These are phyloP conservation scores for Trematosphaeria pertusa DNA, from an alignment of 2,329 filamentous ascomycete species.

Conservation along the genomic window DNA sequence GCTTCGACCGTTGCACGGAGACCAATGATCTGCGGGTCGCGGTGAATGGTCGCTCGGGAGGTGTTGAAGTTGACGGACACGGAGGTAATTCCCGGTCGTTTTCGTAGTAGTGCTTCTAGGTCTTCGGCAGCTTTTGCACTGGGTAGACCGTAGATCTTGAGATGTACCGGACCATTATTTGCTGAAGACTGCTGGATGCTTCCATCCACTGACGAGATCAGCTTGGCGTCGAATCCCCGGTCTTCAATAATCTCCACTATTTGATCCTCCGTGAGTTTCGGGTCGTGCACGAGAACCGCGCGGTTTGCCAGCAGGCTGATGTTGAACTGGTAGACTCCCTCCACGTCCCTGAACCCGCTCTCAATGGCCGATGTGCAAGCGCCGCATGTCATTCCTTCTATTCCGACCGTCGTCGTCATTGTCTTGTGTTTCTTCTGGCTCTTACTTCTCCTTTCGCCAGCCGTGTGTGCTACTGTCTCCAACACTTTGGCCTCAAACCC, in stretches of 20 bases:
- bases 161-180: constrained; percentile 69
- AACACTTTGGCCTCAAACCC: constrained; percentile 83
- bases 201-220: constrained; percentile 78
- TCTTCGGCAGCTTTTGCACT: constrained; percentile 74
- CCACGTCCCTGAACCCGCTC: constrained; percentile 76
- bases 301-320: constrained; percentile 93
- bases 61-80: constrained; percentile 76
- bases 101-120: constrained; percentile 72
- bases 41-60: constrained; percentile 75
- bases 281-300: constrained; percentile 85
- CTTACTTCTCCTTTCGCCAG: constrained; percentile 42
- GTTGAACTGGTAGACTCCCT: constrained; percentile 87
- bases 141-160: constrained; percentile 83
- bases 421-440: constrained; percentile 52
- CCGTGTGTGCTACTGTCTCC: constrained; percentile 66
- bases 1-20: constrained; percentile 82
- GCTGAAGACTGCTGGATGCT: constrained; percentile 59
- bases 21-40: constrained; percentile 75
- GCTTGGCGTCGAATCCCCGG: constrained; percentile 81
- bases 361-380: constrained; percentile 94
- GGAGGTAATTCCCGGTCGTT: constrained; percentile 74
- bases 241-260: constrained; percentile 88
- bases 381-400: constrained; percentile 97
- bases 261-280: constrained; percentile 73
- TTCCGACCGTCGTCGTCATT: constrained; percentile 81